Conservation (phyloP, 768 basidiomycete genomes). For the Clathrus columnatus region DNA sequence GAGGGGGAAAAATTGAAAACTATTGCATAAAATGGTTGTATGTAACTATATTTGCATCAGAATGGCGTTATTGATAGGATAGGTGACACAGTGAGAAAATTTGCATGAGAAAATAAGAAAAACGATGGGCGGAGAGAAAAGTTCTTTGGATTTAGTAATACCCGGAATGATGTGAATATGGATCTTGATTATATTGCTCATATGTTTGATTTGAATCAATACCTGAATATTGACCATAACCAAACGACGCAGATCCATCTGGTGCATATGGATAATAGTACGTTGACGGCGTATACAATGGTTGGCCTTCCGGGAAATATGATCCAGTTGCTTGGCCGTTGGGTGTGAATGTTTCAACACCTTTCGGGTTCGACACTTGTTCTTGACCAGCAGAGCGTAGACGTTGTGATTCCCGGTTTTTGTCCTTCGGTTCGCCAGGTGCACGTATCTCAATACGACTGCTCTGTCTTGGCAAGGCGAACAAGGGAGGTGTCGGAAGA, state of each 20-base stretch:
- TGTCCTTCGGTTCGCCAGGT: conserved; percentile 30
- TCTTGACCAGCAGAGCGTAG: conserved; percentile 27
- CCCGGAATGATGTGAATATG: conserved; percentile 36
- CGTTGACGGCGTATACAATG: conserved; percentile 53
- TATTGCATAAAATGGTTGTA: neutral
- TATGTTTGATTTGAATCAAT: conserved; percentile 35
- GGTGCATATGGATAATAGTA: conserved; percentile 50
- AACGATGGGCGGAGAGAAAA: neutral
- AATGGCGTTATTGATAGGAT: neutral
- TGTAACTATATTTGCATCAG: neutral
- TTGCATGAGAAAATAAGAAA: neutral
- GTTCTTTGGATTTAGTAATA: conserved; percentile 41
- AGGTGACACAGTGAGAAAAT: neutral
- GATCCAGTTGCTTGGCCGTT: conserved; percentile 8
- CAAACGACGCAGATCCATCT: conserved; percentile 49
- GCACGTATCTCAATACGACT: conserved; percentile 70
- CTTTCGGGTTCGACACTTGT: neutral
- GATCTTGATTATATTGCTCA: conserved; percentile 55
- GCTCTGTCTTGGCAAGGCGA: conserved; percentile 63
- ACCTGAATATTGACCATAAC: conserved; percentile 5
- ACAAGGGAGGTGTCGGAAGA: conserved; percentile 57
- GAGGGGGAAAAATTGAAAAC: neutral
- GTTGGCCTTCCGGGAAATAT: conserved; percentile 3
- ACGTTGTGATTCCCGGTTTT: conserved; percentile 20
- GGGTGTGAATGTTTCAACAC: conserved; percentile 35